Evolutionary conservation across 2,329 filamentous ascomycete genomes (phyloP).

Genomic region (Rutstroemia sp.): DNA sequence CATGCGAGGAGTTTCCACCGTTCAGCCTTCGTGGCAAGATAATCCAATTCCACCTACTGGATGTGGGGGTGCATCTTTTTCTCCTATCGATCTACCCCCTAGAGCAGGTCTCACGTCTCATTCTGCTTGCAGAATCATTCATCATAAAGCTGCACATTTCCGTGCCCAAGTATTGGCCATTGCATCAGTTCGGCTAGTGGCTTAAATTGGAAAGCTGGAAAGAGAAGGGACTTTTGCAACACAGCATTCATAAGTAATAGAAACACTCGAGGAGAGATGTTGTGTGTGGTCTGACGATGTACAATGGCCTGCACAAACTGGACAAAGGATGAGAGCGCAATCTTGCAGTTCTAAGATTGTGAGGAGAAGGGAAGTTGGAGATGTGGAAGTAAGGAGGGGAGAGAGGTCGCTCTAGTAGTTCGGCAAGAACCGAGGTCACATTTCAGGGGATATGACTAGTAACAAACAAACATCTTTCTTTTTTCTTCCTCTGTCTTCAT

Average conservation of each 20-base stretch:
- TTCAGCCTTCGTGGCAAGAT: constrained; percentile 9
- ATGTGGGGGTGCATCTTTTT: neutral
- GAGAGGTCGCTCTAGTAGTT: neutral
- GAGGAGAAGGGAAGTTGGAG: neutral
- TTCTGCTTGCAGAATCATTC: neutral
- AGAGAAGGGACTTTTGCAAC: neutral
- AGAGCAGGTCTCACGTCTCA: constrained; percentile 1
- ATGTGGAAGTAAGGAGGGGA: neutral
- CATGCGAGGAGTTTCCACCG: constrained; percentile 6
- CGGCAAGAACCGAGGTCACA: neutral
- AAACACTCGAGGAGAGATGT: neutral
- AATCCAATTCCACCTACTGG: neutral
- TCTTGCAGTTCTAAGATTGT: neutral
- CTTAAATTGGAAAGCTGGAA: constrained; percentile 4
- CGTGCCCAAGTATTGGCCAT: constrained; percentile 2
- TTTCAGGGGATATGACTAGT: constrained; percentile 4
- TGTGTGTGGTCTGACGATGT: neutral
- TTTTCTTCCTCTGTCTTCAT: neutral
- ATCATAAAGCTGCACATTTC: constrained; percentile 6
- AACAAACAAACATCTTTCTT: neutral
- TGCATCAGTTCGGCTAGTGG: constrained; percentile 3
- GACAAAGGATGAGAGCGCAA: neutral
- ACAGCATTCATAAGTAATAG: constrained; percentile 5
- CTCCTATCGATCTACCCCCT: neutral
- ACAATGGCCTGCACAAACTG: neutral